Percentiles rank a stretch among this genome's conserved stretches.
These are phyloP conservation scores for Lobosporangium transversale DNA, from an alignment of 192 early-diverging fungal species.

Conservation along the genomic window DNA sequence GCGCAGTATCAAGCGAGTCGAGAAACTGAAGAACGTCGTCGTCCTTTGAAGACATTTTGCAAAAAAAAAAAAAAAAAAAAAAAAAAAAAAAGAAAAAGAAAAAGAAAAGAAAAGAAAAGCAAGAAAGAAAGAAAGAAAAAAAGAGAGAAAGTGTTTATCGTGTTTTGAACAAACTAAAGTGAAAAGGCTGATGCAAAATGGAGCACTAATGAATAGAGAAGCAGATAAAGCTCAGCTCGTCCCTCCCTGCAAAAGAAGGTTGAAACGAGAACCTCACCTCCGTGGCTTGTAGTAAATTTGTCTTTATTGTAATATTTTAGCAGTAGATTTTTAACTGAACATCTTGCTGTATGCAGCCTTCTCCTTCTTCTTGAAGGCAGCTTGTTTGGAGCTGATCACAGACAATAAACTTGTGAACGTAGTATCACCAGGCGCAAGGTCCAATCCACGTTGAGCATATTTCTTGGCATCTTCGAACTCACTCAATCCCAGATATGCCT, in stretches of 20 bases:
- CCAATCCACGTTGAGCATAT: constrained; percentile 36
- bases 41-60: constrained; percentile 32
- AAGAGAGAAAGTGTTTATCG: no score
- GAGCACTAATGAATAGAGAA: no score
- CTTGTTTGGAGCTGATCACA: constrained; percentile 33
- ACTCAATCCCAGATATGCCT: constrained; percentile 52
- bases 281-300: no score
- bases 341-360: constrained; percentile 52
- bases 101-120: no score
- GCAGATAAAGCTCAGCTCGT: no score
- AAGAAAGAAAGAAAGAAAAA: no score
- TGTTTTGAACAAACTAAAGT: no score
- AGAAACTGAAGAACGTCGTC: constrained; percentile 60
- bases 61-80: neutral
- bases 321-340: constrained; percentile 42
- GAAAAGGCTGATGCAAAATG: no score
- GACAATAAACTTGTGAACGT: constrained; percentile 42
- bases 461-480: constrained; percentile 56
- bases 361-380: constrained; percentile 49
- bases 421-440: constrained; percentile 38
- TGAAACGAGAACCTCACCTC: no score
- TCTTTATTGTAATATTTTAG: no score
- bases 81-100: neutral
- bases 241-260: no score
- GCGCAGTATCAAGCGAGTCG: constrained; percentile 48